Evolutionary conservation across 495 filamentous ascomycete genomes (phyloP).

Genomic region (Polyplosphaeria fusca): DNA sequence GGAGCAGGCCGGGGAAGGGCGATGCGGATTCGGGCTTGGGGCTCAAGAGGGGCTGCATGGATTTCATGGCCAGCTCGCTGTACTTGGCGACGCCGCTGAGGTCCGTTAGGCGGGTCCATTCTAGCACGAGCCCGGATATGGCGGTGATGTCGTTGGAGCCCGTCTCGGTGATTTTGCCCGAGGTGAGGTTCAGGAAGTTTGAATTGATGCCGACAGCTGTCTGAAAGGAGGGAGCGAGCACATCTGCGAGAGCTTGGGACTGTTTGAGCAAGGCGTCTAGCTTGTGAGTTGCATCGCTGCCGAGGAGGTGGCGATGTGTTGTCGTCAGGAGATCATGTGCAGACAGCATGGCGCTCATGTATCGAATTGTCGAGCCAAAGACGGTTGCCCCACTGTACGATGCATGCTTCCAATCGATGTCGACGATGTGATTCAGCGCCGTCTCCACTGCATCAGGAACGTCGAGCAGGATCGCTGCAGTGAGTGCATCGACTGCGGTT

Average conservation of each 20-base stretch:
- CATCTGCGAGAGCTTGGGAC: constrained; percentile 64
- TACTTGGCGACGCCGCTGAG: constrained; percentile 65
- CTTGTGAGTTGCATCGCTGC: constrained; percentile 21
- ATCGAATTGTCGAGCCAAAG: constrained; percentile 16
- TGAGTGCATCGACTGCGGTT: constrained; percentile 10
- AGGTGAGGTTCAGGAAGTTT: constrained; percentile 62
- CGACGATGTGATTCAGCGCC: neutral
- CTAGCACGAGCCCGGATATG: constrained; percentile 54
- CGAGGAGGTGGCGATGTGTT: constrained; percentile 2
- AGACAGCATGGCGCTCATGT: constrained; percentile 15
- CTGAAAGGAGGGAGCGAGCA: constrained; percentile 71
- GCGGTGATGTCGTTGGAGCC: constrained; percentile 36
- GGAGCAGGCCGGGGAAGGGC: constrained; percentile 75
- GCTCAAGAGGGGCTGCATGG: constrained; percentile 65
- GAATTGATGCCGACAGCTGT: constrained; percentile 72
- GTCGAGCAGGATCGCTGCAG: constrained; percentile 7
- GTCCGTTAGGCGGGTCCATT: constrained; percentile 82
- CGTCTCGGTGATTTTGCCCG: neutral
- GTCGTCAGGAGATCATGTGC: constrained; percentile 15
- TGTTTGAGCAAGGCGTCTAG: constrained; percentile 61
- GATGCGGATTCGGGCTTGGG: constrained; percentile 59
- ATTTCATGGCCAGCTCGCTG: constrained; percentile 61
- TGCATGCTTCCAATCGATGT: neutral
- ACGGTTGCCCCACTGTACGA: neutral
- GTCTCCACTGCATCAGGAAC: constrained; percentile 7